phyloP scores from a whole-genome alignment of 306 rosid species.

The Inga laurina region DNA sequence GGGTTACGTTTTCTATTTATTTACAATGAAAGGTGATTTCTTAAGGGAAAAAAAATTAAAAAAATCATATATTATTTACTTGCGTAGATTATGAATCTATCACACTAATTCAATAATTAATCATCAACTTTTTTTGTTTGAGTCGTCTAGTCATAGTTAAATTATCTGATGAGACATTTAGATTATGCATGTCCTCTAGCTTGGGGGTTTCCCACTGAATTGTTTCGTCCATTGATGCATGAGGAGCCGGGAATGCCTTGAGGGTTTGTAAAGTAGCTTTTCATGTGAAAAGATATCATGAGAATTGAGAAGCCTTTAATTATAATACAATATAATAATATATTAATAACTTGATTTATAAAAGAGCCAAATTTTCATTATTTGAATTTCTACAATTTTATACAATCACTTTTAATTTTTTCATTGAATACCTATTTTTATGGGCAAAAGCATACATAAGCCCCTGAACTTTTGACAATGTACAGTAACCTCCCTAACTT shows the following conservation, averaged over 20 bases:
- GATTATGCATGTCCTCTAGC: not conserved
- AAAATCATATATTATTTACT: not conserved
- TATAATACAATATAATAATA: not conserved
- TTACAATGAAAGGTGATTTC: not conserved
- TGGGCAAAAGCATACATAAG: no score
- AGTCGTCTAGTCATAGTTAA: not conserved
- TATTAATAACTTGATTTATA: not conserved
- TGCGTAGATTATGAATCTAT: not conserved
- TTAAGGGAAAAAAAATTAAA: not conserved
- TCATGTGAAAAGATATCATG: constrained; percentile 36
- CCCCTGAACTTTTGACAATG: no score
- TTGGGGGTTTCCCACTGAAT: not conserved
- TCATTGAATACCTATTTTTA: no score
- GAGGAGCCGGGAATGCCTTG: not conserved
- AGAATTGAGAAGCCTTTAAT: constrained; percentile 28
- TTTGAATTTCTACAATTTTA: not conserved
- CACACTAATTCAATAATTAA: not conserved
- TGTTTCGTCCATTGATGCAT: constrained; percentile 11
- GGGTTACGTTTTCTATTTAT: not conserved
- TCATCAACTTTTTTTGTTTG: not conserved
- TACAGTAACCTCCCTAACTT: no score
- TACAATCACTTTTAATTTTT: not conserved
- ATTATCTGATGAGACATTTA: not conserved
- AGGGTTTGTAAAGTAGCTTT: not conserved
- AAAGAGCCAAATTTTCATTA: not conserved